phyloP scores from a whole-genome alignment of 2,329 filamentous ascomycete genomes.

The Apiospora malaysiana region DNA sequence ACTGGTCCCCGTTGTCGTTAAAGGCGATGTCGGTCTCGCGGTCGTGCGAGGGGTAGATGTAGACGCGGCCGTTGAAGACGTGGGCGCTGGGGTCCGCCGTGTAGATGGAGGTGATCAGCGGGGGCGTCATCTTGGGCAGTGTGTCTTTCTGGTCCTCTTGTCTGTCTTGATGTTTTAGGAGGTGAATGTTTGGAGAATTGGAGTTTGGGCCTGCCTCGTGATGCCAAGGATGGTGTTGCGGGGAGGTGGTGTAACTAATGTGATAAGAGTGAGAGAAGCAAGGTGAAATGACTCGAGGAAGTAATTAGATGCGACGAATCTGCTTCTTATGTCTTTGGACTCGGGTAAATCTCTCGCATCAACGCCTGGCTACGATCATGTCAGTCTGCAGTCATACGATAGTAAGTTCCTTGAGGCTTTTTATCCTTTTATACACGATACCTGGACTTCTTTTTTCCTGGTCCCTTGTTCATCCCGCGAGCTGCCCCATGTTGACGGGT shows the following conservation, averaged over 20 bases:
- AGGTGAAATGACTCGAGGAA: not conserved
- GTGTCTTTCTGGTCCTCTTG: not conserved
- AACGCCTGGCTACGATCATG: not conserved
- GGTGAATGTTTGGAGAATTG: too few species aligned
- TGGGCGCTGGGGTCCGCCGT: slow-evolving; percentile 83
- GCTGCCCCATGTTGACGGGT: not conserved
- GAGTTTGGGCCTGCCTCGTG: too few species aligned
- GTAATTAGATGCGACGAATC: not conserved
- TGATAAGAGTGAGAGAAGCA: not conserved
- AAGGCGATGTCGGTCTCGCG: slow-evolving; percentile 74
- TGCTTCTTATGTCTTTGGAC: not conserved
- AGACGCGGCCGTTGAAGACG: slow-evolving; percentile 76
- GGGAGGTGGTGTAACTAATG: slow-evolving; percentile 33
- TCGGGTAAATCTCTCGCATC: not conserved
- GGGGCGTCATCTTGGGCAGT: slow-evolving; percentile 52
- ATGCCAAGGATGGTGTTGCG: slow-evolving; percentile 32
- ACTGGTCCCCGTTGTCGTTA: slow-evolving; percentile 87
- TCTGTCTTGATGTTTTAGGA: too few species aligned
- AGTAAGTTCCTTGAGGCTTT: not conserved
- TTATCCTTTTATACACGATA: not conserved
- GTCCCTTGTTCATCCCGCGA: not conserved
- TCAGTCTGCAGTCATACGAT: not conserved
- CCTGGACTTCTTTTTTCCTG: not conserved
- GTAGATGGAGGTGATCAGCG: slow-evolving; percentile 76
- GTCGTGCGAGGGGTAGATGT: slow-evolving; percentile 84